Evolutionary conservation across 1,284 basidiomycete species (phyloP).

Genomic region (Leccinum pachyderme): DNA sequence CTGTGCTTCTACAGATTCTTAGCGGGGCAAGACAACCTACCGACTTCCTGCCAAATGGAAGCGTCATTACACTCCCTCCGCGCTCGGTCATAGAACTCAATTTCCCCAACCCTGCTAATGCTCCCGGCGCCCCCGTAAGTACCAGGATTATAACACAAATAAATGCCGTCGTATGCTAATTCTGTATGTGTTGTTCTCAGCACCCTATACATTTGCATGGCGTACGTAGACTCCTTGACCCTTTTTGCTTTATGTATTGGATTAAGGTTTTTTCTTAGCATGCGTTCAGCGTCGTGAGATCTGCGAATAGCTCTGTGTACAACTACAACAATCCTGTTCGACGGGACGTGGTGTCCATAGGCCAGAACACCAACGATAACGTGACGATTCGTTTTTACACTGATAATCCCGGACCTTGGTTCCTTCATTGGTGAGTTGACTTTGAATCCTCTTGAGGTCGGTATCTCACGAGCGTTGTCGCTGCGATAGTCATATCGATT

Average conservation of each 20-base stretch:
- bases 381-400: slow-evolving; percentile 47
- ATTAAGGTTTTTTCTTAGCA: slow-evolving; percentile 16
- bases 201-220: slow-evolving; percentile 38
- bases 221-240: slow-evolving; percentile 18
- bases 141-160: neutral
- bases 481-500: slow-evolving; percentile 38
- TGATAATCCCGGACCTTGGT: slow-evolving; percentile 49
- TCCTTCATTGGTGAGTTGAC: slow-evolving; percentile 42
- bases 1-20: slow-evolving; percentile 40
- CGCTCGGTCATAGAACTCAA: slow-evolving; percentile 36
- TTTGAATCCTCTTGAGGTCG: neutral
- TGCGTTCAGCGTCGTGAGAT: slow-evolving; percentile 24
- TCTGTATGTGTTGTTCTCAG: slow-evolving; percentile 5
- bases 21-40: slow-evolving; percentile 32
- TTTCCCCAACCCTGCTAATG: slow-evolving; percentile 19
- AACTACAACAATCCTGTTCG: slow-evolving; percentile 31
- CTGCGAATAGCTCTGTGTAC: slow-evolving; percentile 14
- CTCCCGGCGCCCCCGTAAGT: slow-evolving; percentile 37
- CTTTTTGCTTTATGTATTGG: neutral
- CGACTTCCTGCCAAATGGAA: slow-evolving; percentile 32
- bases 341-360: slow-evolving; percentile 28
- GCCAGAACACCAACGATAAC: slow-evolving; percentile 26
- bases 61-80: slow-evolving; percentile 30
- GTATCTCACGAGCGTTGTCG: neutral
- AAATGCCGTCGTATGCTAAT: slow-evolving; percentile 6